Conservation (phyloP, 345 rosid genomes). For the Draba incana region DNA sequence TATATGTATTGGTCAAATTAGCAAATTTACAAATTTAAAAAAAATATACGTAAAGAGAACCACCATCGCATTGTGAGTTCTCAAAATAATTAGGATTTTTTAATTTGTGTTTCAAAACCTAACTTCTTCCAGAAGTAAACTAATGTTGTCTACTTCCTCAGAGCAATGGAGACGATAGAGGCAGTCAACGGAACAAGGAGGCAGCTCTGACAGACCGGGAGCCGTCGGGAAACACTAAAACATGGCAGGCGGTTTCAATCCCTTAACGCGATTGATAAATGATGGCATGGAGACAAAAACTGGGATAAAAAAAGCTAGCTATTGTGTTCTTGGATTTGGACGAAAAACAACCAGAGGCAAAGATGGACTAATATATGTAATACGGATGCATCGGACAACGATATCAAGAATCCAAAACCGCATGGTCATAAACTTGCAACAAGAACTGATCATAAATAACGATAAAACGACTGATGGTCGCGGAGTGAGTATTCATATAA, state of each 20-base stretch:
- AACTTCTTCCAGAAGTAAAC: conserved; percentile 22
- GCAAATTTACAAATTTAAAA: too few relatives aligned
- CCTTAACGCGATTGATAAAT: conserved; percentile 63
- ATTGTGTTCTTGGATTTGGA: conserved; percentile 81
- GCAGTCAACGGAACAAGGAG: conserved; percentile 58
- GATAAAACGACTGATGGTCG: conserved; percentile 81
- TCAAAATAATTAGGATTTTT: too few relatives aligned
- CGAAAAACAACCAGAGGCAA: conserved; percentile 65
- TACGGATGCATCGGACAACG: conserved; percentile 57
- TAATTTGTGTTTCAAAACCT: background rate
- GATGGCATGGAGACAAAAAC: conserved; percentile 60
- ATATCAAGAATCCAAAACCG: conserved; percentile 55
- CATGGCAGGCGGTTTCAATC: conserved; percentile 45
- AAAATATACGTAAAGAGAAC: too few relatives aligned
- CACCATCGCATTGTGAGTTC: too few relatives aligned
- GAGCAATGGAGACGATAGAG: conserved; percentile 37
- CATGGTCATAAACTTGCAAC: conserved; percentile 68
- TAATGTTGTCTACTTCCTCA: background rate
- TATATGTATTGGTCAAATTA: too few relatives aligned
- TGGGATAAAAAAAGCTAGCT: conserved; percentile 60
- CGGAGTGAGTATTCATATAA: conserved; percentile 62
- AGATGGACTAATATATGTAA: conserved; percentile 57
- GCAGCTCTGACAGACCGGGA: conserved; percentile 24
- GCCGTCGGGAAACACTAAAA: conserved; percentile 18
- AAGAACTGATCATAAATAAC: conserved; percentile 57